Conservation (phyloP, 257 asterid genomes). For the Parsonsia alboflavescens region DNA sequence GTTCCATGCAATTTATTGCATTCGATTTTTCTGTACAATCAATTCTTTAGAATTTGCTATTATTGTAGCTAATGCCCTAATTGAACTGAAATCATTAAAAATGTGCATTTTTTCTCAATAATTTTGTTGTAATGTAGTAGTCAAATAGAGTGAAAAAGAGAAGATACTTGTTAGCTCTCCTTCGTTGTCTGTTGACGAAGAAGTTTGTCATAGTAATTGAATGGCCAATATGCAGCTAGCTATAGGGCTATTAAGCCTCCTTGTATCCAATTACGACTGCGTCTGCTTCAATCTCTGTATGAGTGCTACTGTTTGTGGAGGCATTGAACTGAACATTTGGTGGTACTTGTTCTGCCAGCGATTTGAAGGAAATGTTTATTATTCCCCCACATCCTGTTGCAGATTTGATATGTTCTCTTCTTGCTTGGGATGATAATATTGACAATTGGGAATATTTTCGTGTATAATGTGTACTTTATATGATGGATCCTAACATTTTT, state of each 20-base stretch:
- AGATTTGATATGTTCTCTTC: not conserved
- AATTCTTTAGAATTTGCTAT: constrained; percentile 9
- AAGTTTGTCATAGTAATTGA: not conserved
- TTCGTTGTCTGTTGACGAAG: not conserved
- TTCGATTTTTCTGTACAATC: constrained; percentile 27
- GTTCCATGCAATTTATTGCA: constrained; percentile 14
- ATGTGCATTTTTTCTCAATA: constrained; percentile 7
- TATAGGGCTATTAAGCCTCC: not conserved
- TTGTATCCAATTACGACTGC: not conserved
- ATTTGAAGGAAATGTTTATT: constrained; percentile 4
- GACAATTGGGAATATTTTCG: not conserved
- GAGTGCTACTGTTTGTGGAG: not conserved
- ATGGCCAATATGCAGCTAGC: not conserved
- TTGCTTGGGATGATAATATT: not conserved
- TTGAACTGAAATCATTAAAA: not conserved
- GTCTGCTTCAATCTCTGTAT: not conserved
- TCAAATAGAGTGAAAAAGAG: not conserved
- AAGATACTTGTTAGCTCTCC: not conserved
- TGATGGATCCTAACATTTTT: not conserved
- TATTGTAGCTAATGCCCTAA: constrained; percentile 8
- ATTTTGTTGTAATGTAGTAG: constrained; percentile 1
- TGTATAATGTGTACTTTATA: not conserved
- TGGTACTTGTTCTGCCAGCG: not conserved
- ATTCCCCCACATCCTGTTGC: not conserved
- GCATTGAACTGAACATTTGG: not conserved